phyloP scores from a whole-genome alignment of 1,139 yeast species.

The Sugiyamaella paludigena region DNA sequence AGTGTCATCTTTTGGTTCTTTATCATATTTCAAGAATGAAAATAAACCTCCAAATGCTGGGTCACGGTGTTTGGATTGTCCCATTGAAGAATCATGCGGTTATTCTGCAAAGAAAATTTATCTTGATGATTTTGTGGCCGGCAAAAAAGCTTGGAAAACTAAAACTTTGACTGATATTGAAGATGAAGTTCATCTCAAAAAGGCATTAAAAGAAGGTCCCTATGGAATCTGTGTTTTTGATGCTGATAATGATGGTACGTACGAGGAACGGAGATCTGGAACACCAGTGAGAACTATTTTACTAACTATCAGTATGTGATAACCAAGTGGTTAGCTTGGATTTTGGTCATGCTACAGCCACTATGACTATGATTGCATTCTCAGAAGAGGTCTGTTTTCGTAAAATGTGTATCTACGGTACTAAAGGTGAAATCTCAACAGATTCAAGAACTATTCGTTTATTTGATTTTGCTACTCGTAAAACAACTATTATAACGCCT shows the following conservation, averaged over 20 bases:
- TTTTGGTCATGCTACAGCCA: slow-evolving; percentile 30
- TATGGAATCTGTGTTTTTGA: slow-evolving; percentile 32
- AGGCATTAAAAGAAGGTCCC: slow-evolving; percentile 27
- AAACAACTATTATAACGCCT: slow-evolving; percentile 20
- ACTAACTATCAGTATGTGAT: slow-evolving; percentile 21
- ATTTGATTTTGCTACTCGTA: slow-evolving; percentile 28
- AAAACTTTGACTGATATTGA: slow-evolving; percentile 29
- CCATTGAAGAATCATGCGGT: slow-evolving; percentile 26
- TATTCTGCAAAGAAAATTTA: slow-evolving; percentile 31
- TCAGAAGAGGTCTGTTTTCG: slow-evolving; percentile 30
- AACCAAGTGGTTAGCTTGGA: slow-evolving; percentile 30
- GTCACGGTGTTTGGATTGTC: slow-evolving; percentile 25
- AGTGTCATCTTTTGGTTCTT: slow-evolving; percentile 30
- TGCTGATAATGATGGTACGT: slow-evolving; percentile 26
- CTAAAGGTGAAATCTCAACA: slow-evolving; percentile 30
- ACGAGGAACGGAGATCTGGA: no score
- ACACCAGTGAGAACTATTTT: no score
- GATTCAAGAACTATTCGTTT: slow-evolving; percentile 27
- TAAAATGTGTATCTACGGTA: slow-evolving; percentile 29
- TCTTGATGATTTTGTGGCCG: slow-evolving; percentile 24
- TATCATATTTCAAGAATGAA: slow-evolving; percentile 26
- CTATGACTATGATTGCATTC: slow-evolving; percentile 33
- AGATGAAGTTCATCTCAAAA: slow-evolving; percentile 25
- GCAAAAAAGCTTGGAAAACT: slow-evolving; percentile 23
- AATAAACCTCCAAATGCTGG: slow-evolving; percentile 31